Evolutionary conservation across 345 rosid genomes (phyloP), one percentile per base, ranked within the genome.

Genomic region (Noccaea caerulescens): DNA sequence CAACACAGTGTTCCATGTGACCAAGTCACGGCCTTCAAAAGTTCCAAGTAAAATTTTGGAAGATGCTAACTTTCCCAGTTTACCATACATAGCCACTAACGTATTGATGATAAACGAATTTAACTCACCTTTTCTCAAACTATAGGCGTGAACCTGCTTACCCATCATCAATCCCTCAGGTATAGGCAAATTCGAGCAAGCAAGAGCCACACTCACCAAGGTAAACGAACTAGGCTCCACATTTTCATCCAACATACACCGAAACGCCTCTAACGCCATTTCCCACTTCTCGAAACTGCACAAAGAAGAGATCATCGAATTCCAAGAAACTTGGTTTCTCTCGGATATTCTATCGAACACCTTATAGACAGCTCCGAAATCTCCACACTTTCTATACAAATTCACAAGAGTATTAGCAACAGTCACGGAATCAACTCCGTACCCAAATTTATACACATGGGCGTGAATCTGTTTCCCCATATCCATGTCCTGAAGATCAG

Each of bases 241-340:
- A 49, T 85, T 37, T 34, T 83, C 86, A 14, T 55, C 56, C 16
- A 84, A 64, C 94, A 91, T 93, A 55, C 77, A 66, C 69, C 85
- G 79, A 74, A 91, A 89, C 3, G 83, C 84, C 20, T 84, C 82
- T 14, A 93, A 71, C 0, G 89, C 96, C 66, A 73, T 72, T 46
- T 79, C 91, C 96, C 98, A 91, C 55, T 85, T 83, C 76, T 84
- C 84, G 51, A 72, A 78, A 37, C 82, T 79, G 43, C 97, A 89
- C 25, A 88, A 64, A 0, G 93, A 79, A 46, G 92, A 78, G 55
- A 93, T 83, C 71, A 88, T 46, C 1, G 98, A 85, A 69, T 91
- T 93, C 97, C 98, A 93, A 54, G 96, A 93, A 36, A 91, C 95
- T 53, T 87, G 84, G 84, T 93, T 93, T 70, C 83, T 85, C 8